Evolutionary conservation across 345 rosid species (phyloP), one percentile per base, ranked within the genome.

Genomic region (Alliaria petiolata): DNA sequence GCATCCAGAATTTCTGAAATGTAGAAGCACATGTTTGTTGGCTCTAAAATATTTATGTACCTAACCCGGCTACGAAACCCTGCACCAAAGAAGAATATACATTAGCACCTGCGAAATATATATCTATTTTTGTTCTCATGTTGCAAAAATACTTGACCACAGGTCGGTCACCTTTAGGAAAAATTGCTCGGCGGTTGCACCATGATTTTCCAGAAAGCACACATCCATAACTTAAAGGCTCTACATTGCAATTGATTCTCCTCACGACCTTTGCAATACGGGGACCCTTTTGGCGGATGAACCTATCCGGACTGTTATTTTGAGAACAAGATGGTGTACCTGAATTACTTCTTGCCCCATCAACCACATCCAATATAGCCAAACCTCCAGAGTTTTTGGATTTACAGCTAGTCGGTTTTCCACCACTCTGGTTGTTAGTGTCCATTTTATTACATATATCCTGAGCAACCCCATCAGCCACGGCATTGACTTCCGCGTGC

Each of bases 211-310:
- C 96, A 62, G 92, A 76, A 56, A 86, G 89, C 76, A 95, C 92
- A 71, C 69, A 84, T 31, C 98, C 99, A 67, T 74, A 84, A 52
- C 81, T 89, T 74, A 89, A 66, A 67, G 92, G 88, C 84, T 88
- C 97, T 56, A 90, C 98, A 77, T 79, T 89, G 84, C 99, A 89
- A 67, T 83, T 95, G 81, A 95, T 92, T 79, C 99, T 88, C 71
- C 99, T 80, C 69, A 91, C 98, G 10, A 95, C 89, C 91, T 95
- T 95, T 12, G 99, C 99, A 75, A 95, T 90, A 38, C 99, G 98
- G 19, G 99, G 99, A 72, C 99, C 99, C 79, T 89, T 95, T 75
- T 88, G 98, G 76, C 98, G 89, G 70, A 77, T 74, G 78, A 74
- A 64, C 71, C 85, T 85, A 64, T 91, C 97, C 72, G 86, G 67